Conservation (phyloP, 139 green algal genomes). For the Coelastrella sp. region DNA sequence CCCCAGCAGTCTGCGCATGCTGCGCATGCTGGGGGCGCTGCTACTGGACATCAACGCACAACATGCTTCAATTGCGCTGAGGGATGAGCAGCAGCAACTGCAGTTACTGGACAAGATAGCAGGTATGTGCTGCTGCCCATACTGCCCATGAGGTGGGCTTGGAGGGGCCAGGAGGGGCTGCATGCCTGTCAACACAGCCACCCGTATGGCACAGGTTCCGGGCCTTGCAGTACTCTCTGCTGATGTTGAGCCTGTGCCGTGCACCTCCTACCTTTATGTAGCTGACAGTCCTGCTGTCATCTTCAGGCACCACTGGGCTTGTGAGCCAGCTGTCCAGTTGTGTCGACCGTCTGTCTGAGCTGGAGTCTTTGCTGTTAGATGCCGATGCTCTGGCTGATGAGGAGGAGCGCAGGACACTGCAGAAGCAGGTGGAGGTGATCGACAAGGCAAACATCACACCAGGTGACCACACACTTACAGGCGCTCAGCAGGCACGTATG, state of each 20-base stretch:
- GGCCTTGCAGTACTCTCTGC: too few relatives aligned
- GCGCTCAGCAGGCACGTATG: neutral
- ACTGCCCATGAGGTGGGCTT: too few relatives aligned
- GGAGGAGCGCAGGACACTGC: slow-evolving; percentile 59
- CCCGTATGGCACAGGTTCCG: too few relatives aligned
- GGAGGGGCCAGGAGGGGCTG: too few relatives aligned
- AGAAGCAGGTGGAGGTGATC: slow-evolving; percentile 61
- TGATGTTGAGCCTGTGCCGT: too few relatives aligned
- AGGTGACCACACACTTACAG: neutral
- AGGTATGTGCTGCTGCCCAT: neutral
- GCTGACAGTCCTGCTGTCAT: neutral
- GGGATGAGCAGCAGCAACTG: slow-evolving; percentile 64
- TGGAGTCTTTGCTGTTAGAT: slow-evolving; percentile 56
- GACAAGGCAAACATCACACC: slow-evolving; percentile 21
- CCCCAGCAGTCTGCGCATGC: slow-evolving; percentile 74
- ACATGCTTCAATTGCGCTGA: slow-evolving; percentile 66
- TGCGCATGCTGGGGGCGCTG: slow-evolving; percentile 74
- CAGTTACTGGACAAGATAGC: slow-evolving; percentile 80
- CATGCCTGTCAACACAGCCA: too few relatives aligned
- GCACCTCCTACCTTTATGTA: neutral
- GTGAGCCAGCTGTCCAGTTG: slow-evolving; percentile 32
- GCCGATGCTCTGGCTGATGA: slow-evolving; percentile 71
- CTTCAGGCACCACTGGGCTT: slow-evolving; percentile 34
- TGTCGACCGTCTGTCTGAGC: slow-evolving; percentile 41
- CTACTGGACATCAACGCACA: slow-evolving; percentile 94